Base-by-base conservation (phyloP, 345 rosid species). In the Iberis pinnata region DNA sequence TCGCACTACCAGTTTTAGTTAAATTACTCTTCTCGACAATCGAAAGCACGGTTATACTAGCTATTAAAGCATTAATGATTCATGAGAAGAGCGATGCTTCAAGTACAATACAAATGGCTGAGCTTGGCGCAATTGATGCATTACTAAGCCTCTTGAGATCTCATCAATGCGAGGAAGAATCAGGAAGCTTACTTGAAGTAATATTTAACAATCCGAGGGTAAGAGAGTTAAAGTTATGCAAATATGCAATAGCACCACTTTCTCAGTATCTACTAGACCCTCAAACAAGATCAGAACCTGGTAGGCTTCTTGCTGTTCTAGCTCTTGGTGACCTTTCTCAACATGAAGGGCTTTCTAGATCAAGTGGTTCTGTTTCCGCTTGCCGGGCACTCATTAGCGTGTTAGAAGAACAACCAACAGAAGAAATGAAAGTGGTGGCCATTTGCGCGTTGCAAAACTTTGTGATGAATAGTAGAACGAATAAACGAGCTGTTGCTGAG, bases 381-480 rank as follows among this genome's bases (percentile, higher is more conserved):
- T 86, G 95, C 14, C 86, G 86, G 39, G 97, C 95, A 22, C 80
- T 89, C 57, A 66, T 89, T 56, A 77, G 79, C 56, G 69, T 89
- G 75, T 86, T 89, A 22, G 97, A 89, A 71, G 95, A 83, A 70
- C 89, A 81, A 58, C 80, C 97, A 7, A 83, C 95, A 25, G 97
- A 83, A 69, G 97, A 86, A 68, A 78, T 86, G 89, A 80, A 75
- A 65, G 81, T 81, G 69, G 97, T 89, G 35, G 88, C 97, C 25
- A 70, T 83, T 54, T 89, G 97, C 71, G 97, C 95, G 17, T 53
- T 89, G 79, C 97, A 89, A 77, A 89, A 86, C 64, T 83, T 89
- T 76, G 93, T 89, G 43, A 70, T 86, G 89, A 78, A 72, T 70
- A 86, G 97, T 64, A 72, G 97, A 69, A 79, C 95, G 14, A 89